Percentiles rank a stretch among this genome's conserved stretches.
Evolutionary conservation across 352 stramenopile genomes (phyloP).

Genomic region (Discostella stelligera): DNA sequence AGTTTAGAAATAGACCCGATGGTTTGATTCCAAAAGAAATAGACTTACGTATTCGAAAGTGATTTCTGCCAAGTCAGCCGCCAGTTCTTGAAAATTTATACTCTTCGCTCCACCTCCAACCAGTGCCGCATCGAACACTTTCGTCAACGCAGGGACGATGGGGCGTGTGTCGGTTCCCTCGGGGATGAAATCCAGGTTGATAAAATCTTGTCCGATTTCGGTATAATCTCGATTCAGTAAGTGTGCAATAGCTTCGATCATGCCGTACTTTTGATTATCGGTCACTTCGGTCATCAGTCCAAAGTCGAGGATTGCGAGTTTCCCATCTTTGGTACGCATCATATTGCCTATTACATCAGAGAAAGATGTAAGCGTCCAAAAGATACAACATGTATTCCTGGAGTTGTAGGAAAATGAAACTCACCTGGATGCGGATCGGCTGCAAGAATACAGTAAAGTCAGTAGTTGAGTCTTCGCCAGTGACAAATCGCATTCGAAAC

Average conservation of each 20-base stretch:
- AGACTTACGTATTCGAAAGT: constrained; percentile 81
- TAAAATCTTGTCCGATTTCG: constrained; percentile 86
- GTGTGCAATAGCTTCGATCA: constrained; percentile 88
- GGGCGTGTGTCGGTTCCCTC: constrained; percentile 79
- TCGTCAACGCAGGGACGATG: constrained; percentile 84
- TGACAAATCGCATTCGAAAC: not conserved
- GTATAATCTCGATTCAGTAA: constrained; percentile 86
- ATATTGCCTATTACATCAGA: constrained; percentile 83
- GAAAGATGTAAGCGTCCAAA: constrained; percentile 12
- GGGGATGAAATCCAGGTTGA: constrained; percentile 86
- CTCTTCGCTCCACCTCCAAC: constrained; percentile 85
- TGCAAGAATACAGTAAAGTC: not conserved
- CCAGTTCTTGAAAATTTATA: constrained; percentile 88
- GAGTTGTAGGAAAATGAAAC: not conserved
- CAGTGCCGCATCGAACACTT: constrained; percentile 86
- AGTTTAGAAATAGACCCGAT: not conserved
- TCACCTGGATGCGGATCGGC: constrained; percentile 24
- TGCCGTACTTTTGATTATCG: constrained; percentile 86
- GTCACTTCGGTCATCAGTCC: constrained; percentile 87
- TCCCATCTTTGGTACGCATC: constrained; percentile 82
- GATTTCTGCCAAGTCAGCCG: constrained; percentile 85
- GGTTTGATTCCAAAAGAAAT: not conserved
- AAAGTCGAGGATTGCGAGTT: constrained; percentile 87
- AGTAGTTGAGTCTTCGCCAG: not conserved
- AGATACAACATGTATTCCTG: constrained; percentile 8